Evolutionary conservation across 108 stramenopile species (phyloP), one percentile per base, ranked within the genome.

Genomic region (Nannochloropsis gaditana): DNA sequence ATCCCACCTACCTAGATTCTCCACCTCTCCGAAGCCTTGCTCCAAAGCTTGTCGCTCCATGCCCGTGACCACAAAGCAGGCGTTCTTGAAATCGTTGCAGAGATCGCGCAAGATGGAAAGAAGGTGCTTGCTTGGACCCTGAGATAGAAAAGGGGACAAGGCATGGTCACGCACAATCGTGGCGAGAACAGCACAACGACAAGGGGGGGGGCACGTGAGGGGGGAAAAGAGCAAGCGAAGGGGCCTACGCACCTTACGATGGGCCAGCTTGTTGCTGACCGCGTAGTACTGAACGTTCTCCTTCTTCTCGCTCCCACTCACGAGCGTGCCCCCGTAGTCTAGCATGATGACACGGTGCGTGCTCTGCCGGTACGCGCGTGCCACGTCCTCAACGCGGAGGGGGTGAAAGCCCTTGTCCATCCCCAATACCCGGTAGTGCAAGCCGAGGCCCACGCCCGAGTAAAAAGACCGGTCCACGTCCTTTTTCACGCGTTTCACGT

Each of bases 381-480:
- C 80, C 11, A 92, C 81, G 83, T 73, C 59, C 59, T 73, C 59
- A 0, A 94, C 31, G 95, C 91, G 50, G 95, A 92, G 85, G 17
- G 87, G 10, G 9, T 79, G 80, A 85, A 93, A 93, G 42, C 92
- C 88, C 31, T 86, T 45, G 11, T 91, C 88, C 44, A 92, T 79
- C 45, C 85, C 96, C n/a, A 98, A 90, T 43, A 97, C 89, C 50
- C 96, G 92, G 86, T 95, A 96, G 50, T 96, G 95, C 84, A 98
- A 90, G 5, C 99, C 99, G 44, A 98, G 91, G 2, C 98, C 98
- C 9, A 96, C 96, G 44, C 87, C 85, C 9, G 90, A 87, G 21
- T 86, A 88, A 79, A 83, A 44, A 79, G 43, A 84, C 83, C 81
- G 80, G 83, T 88, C 87, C 73, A 82, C 41, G 17, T 73, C 86